Evolutionary conservation across 2,329 filamentous ascomycete species (phyloP).

Genomic region (Mariannaea sp.): DNA sequence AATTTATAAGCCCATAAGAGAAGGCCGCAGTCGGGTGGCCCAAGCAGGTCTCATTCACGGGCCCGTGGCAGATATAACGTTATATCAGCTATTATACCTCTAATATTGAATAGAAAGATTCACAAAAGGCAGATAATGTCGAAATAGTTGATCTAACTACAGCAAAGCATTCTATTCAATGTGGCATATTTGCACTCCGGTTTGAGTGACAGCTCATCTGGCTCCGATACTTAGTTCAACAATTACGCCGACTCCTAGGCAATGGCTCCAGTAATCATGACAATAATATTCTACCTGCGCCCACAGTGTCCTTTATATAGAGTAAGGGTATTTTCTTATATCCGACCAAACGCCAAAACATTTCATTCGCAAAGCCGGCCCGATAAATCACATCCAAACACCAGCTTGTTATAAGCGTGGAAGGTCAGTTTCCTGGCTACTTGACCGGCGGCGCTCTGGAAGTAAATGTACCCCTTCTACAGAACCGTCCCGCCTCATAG

Average conservation of each 20-base stretch:
- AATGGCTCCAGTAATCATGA: neutral
- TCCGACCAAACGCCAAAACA: conserved; percentile 14
- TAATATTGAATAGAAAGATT: no score
- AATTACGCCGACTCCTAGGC: neutral
- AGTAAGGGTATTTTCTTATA: conserved; percentile 15
- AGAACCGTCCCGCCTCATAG: conserved; percentile 41
- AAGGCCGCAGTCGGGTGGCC: no score
- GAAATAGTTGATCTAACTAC: no score
- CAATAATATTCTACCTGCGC: conserved; percentile 1
- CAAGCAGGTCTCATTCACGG: no score
- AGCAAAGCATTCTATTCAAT: no score
- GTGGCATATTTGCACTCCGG: no score
- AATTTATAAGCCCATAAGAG: conserved; percentile 17
- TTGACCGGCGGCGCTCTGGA: conserved; percentile 45
- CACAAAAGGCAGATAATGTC: no score
- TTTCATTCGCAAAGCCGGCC: neutral
- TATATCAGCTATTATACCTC: no score
- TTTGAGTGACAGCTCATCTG: no score
- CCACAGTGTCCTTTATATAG: neutral
- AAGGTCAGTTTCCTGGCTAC: conserved; percentile 43
- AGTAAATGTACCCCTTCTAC: conserved; percentile 35
- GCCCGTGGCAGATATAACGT: no score
- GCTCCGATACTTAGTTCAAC: no score
- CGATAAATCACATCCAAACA: neutral
- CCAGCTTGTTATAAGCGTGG: conserved; percentile 42